phyloP scores from a whole-genome alignment of 2,329 filamentous ascomycete species.

The Chaetothyriales sp. region DNA sequence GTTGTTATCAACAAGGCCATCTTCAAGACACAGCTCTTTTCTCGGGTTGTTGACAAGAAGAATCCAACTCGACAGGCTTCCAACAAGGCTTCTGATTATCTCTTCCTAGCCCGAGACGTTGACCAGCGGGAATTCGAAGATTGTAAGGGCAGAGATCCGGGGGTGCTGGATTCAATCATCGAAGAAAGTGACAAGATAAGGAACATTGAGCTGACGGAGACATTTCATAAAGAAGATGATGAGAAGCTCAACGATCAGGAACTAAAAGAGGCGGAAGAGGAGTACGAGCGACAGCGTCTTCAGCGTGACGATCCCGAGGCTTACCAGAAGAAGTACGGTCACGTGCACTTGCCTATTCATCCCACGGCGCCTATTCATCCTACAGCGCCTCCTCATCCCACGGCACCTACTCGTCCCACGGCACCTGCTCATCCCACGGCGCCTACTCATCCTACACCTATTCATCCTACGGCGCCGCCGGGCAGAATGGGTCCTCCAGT shows the following conservation, averaged over 20 bases:
- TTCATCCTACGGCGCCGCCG: too few species aligned
- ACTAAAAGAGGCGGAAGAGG: conserved; percentile 36
- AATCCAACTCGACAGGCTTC: conserved; percentile 54
- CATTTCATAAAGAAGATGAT: conserved; percentile 54
- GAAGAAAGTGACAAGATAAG: conserved; percentile 19
- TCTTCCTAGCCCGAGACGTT: conserved; percentile 43
- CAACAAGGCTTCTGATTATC: conserved; percentile 37
- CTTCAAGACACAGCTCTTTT: conserved; percentile 70
- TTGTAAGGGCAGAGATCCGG: conserved; percentile 43
- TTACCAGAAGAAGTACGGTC: conserved; percentile 6
- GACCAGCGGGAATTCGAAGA: conserved; percentile 36
- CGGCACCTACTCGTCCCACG: too few species aligned
- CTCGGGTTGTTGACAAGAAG: conserved; percentile 69
- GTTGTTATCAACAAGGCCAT: conserved; percentile 56
- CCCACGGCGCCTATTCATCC: neutral
- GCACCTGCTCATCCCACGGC: neutral
- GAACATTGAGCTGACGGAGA: conserved; percentile 51
- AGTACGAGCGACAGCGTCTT: conserved; percentile 28
- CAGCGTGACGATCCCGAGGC: conserved; percentile 24
- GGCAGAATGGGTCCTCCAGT: too few species aligned
- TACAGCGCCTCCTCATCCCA: too few species aligned
- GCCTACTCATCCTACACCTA: too few species aligned
- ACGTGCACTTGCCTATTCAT: neutral
- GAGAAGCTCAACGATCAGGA: conserved; percentile 48
- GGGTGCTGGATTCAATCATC: conserved; percentile 44